Conservation (phyloP, 73 alveolate genomes). For the Tetrahymena borealis region DNA sequence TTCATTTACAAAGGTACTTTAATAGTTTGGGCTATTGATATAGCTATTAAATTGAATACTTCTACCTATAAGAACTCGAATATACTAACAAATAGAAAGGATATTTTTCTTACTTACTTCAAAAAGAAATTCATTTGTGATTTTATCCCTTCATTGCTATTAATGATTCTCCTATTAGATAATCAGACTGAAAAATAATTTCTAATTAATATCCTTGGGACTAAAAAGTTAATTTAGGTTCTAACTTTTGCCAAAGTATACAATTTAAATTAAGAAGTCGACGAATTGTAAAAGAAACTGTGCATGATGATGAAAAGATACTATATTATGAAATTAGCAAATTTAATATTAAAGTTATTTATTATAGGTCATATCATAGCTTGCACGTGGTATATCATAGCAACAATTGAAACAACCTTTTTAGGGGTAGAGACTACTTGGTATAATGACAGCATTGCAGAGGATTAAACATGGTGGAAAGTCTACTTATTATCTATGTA, state of each 20-base stretch:
- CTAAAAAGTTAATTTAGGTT: not conserved
- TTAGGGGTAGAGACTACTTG: not conserved
- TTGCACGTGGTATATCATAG: not conserved
- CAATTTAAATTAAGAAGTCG: not conserved
- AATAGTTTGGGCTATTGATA: not conserved
- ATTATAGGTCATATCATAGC: not conserved
- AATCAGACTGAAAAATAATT: not conserved
- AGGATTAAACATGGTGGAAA: not conserved
- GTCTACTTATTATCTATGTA: not conserved
- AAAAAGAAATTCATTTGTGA: not conserved
- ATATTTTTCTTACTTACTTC: not conserved
- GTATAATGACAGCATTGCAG: not conserved
- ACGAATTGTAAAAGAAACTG: not conserved
- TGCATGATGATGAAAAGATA: not conserved
- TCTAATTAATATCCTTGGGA: too few species aligned
- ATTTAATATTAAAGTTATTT: not conserved
- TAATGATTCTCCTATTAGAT: not conserved
- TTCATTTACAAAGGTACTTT: not conserved
- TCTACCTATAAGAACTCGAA: not conserved
- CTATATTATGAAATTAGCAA: not conserved
- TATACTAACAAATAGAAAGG: not conserved
- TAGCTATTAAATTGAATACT: not conserved
- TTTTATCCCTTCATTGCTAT: not conserved
- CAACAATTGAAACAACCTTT: not conserved
- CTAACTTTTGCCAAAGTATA: not conserved